Evolutionary conservation across 306 rosid genomes (phyloP).

Genomic region (Ziziphus jujuba): DNA sequence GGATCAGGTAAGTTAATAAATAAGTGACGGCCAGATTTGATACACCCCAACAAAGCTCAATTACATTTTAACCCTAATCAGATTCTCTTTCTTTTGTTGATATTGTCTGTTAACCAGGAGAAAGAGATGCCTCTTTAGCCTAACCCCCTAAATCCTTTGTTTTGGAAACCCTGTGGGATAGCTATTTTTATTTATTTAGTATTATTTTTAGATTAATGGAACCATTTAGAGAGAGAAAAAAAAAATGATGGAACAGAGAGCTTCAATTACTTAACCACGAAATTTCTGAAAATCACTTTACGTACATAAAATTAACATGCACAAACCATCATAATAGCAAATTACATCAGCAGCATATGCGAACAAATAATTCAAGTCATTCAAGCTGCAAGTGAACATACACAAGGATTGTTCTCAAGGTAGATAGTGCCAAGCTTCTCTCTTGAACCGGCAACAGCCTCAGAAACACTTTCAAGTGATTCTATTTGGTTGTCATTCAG

Average conservation of each 20-base stretch:
- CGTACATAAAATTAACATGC: neutral
- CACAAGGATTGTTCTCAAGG: conserved; percentile 89
- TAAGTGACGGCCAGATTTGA: neutral
- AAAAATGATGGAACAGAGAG: too few relatives aligned
- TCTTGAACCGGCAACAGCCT: conserved; percentile 78
- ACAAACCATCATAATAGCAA: neutral
- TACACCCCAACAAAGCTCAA: neutral
- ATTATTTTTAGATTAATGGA: too few relatives aligned
- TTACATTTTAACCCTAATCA: too few relatives aligned
- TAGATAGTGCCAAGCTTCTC: conserved; percentile 85
- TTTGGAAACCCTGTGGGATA: too few relatives aligned
- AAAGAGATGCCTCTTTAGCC: too few relatives aligned
- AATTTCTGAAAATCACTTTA: neutral
- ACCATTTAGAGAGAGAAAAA: too few relatives aligned
- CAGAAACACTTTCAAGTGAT: conserved; percentile 58
- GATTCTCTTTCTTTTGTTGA: too few relatives aligned
- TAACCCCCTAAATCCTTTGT: too few relatives aligned
- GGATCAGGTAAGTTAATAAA: neutral
- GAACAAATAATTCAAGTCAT: conserved; percentile 3
- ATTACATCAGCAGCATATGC: neutral
- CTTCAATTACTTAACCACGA: too few relatives aligned
- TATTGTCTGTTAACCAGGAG: too few relatives aligned
- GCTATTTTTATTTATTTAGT: too few relatives aligned
- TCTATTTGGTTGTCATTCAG: conserved; percentile 88
- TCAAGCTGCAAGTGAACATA: conserved; percentile 40